These are phyloP conservation scores for Macroventuria anomochaeta DNA, from an alignment of 2,329 filamentous ascomycete species.

Conservation along the genomic window DNA sequence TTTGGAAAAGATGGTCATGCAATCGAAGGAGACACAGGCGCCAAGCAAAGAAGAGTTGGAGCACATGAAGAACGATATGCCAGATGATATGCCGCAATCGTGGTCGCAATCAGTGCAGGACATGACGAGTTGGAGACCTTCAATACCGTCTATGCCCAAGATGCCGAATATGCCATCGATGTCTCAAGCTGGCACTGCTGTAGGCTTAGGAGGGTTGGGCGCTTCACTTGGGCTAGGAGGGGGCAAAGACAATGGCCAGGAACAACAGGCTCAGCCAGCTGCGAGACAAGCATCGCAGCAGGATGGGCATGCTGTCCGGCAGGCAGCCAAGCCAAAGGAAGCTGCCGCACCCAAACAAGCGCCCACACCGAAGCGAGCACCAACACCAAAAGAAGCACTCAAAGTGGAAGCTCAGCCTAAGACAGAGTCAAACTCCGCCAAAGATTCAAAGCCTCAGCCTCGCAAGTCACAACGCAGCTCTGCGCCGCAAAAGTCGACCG, in stretches of 20 bases:
- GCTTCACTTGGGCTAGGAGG: slow-evolving; percentile 34
- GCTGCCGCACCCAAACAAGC: slow-evolving; percentile 12
- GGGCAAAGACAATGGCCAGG: slow-evolving; percentile 15
- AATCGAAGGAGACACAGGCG: slow-evolving; percentile 43
- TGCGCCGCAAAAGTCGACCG: not conserved
- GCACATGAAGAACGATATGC: slow-evolving; percentile 43
- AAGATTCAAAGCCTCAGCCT: slow-evolving; percentile 5
- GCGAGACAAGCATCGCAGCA: slow-evolving; percentile 24
- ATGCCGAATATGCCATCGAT: slow-evolving; percentile 36
- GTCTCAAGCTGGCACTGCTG: slow-evolving; percentile 21
- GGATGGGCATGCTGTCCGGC: slow-evolving; percentile 3
- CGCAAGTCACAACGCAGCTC: slow-evolving; percentile 14
- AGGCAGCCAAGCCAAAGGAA: slow-evolving; percentile 5
- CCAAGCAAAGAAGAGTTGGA: slow-evolving; percentile 44
- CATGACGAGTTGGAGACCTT: slow-evolving; percentile 43
- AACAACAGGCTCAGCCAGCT: slow-evolving; percentile 9
- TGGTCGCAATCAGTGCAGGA: slow-evolving; percentile 44
- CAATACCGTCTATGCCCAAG: slow-evolving; percentile 32
- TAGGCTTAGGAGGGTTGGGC: slow-evolving; percentile 37
- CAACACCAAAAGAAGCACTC: slow-evolving; percentile 23
- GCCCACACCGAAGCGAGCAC: slow-evolving; percentile 22
- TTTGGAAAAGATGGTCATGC: slow-evolving; percentile 49
- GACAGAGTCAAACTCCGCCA: not conserved
- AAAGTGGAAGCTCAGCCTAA: slow-evolving; percentile 18
- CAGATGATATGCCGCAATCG: slow-evolving; percentile 41